Base-by-base conservation (phyloP, 805 yeast genomes). In the Hanseniaspora lachancei region DNA sequence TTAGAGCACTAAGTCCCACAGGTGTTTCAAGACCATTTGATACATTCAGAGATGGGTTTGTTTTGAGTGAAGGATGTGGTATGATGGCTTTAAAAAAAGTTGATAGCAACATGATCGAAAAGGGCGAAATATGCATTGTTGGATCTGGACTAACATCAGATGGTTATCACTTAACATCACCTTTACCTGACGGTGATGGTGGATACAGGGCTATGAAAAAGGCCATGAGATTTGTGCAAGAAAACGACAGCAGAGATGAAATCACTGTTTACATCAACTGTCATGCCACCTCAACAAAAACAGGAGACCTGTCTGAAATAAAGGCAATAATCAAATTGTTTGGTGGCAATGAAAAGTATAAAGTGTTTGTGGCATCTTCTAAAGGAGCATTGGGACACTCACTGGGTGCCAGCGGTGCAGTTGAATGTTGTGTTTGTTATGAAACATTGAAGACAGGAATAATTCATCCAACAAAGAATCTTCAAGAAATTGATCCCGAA, bases 61-160 rank as follows among this genome's bases (percentile, higher is more conserved):
- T 93, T 0, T 73, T 93, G 35, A 83, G 96, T 34, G 99, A 93
- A 72, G 99, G 99, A 1, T 74, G 91, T 18, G 97, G 96, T 3
- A 76, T 87, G 1, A 59, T 95, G 43, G 72, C 91, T 0, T 65
- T 93, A 41, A 97, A 93, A 66, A 79, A 77, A 16, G 71, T n/a
- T 15, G 21, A 35, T 20, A 13, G 3, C 32, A 12, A 12, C 18
- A 12, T 6, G 15, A 5, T 51, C 5, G 32, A 35, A 36, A 24
- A 51, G 24, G 29, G 38, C 18, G 49, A 51, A 44, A 51, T 51
- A 8, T 86, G 57, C 82, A 84, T 38, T 93, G 85, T 68, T 97
- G 97, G 98, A 2, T 89, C 89, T 64, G 99, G 99, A 2, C 68
- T 89, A 46, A 80, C 89, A 24, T 95, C 95, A 10, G 99, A 93